Percentiles rank a stretch among this genome's conserved stretches.
Conservation (phyloP, 768 basidiomycete genomes). For the Multifurca ochricompacta region DNA sequence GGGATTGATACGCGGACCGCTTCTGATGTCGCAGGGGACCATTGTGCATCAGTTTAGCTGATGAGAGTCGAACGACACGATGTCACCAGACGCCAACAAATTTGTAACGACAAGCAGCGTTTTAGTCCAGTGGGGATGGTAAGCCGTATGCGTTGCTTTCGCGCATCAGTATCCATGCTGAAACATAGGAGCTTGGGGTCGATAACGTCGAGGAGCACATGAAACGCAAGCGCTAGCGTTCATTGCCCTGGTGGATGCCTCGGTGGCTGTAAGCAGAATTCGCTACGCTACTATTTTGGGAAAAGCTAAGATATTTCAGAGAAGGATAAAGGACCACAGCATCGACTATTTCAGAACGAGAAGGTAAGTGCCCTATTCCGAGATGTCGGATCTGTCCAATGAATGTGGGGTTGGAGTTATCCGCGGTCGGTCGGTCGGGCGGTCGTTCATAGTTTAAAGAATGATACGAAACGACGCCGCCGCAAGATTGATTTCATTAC, state of each 20-base stretch:
- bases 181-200: neutral
- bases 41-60: neutral
- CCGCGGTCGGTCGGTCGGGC: neutral
- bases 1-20: neutral
- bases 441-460: neutral
- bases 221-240: neutral
- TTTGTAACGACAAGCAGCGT: neutral
- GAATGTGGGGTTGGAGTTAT: neutral
- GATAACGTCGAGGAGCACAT: neutral
- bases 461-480: neutral
- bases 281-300: neutral
- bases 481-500: neutral
- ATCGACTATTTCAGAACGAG: neutral
- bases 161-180: neutral
- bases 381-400: constrained; percentile 1
- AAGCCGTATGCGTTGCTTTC: neutral
- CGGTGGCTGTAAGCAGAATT: neutral
- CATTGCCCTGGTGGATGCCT: neutral
- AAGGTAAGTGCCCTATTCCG: neutral
- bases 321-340: neutral
- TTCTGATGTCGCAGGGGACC: neutral
- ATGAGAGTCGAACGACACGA: neutral
- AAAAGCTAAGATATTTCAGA: neutral
- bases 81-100: neutral
- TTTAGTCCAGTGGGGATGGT: neutral